Conservation (phyloP, 192 early-diverging fungal species). For the Obelidium mucronatum region DNA sequence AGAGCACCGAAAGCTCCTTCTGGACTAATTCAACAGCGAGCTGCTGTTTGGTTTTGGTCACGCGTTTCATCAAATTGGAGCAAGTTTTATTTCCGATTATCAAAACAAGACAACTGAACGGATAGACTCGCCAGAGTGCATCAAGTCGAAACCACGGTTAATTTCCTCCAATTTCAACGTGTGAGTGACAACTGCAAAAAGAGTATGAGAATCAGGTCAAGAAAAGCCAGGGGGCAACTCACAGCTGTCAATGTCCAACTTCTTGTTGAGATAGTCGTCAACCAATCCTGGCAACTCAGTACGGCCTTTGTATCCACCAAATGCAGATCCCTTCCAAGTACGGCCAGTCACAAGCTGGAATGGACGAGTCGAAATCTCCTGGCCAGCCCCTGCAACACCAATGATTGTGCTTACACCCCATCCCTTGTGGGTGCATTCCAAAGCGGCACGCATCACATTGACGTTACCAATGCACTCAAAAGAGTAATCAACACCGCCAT, state of each 20-base stretch:
- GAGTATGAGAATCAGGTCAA: conserved; percentile 12
- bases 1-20: background rate
- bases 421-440: conserved; percentile 80
- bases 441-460: conserved; percentile 91
- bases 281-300: conserved; percentile 88
- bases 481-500: conserved; percentile 95
- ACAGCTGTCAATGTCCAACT: conserved; percentile 92
- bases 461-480: conserved; percentile 96
- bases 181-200: conserved; percentile 72
- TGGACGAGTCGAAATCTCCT: conserved; percentile 93
- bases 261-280: conserved; percentile 81
- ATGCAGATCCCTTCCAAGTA: conserved; percentile 95
- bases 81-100: too few relatives aligned
- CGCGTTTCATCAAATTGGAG: too few relatives aligned
- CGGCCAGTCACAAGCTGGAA: conserved; percentile 97
- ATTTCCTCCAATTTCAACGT: conserved; percentile 82
- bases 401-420: conserved; percentile 91
- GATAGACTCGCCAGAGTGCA: conserved; percentile 73
- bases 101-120: conserved; percentile 45
- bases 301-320: conserved; percentile 96
- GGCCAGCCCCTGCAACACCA: conserved; percentile 90
- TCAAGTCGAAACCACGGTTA: conserved; percentile 92
- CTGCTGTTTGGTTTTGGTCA: conserved; percentile 6
- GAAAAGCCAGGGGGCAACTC: background rate
- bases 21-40: background rate